A percentile compares a stretch with the other conserved stretches of the same genome.
Evolutionary conservation across 2,329 filamentous ascomycete species (phyloP).

Genomic region (Stagonosporopsis cucurbitacearum): DNA sequence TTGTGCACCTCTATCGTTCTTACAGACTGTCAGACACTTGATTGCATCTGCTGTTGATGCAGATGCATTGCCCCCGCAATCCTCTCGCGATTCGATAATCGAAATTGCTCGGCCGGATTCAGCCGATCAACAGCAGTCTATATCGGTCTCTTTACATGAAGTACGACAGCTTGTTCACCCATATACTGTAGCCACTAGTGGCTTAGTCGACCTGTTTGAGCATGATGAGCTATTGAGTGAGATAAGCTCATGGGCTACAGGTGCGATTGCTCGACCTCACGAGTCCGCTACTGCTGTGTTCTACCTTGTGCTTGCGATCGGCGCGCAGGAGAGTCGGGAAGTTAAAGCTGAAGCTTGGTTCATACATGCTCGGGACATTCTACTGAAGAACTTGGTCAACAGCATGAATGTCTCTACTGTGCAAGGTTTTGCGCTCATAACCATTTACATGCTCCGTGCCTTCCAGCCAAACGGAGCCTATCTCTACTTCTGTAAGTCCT

Average conservation of each 20-base stretch:
- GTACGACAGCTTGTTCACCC: slow-evolving; percentile 38
- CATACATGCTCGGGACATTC: slow-evolving; percentile 52
- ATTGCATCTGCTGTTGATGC: slow-evolving; percentile 49
- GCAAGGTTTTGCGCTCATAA: slow-evolving; percentile 59
- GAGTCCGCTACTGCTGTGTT: slow-evolving; percentile 57
- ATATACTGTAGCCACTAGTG: slow-evolving; percentile 56
- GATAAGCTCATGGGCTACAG: slow-evolving; percentile 36
- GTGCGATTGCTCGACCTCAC: slow-evolving; percentile 30
- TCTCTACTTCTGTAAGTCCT: slow-evolving; percentile 54
- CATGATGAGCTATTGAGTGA: slow-evolving; percentile 41
- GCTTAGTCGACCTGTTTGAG: slow-evolving; percentile 58
- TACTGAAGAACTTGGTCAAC: slow-evolving; percentile 55
- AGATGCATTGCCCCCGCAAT: slow-evolving; percentile 29
- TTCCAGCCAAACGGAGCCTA: slow-evolving; percentile 61
- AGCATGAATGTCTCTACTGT: slow-evolving; percentile 60
- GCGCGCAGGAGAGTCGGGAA: slow-evolving; percentile 54
- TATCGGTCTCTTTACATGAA: slow-evolving; percentile 45
- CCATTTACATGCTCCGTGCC: slow-evolving; percentile 60
- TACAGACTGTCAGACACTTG: slow-evolving; percentile 60
- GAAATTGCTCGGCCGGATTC: slow-evolving; percentile 38
- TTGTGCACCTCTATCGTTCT: slow-evolving; percentile 60
- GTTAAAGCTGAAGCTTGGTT: slow-evolving; percentile 57
- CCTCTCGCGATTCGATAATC: slow-evolving; percentile 40
- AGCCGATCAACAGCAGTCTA: slow-evolving; percentile 24
- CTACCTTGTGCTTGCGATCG: slow-evolving; percentile 60